phyloP scores from a whole-genome alignment of 441 rosid species.

The Capsella rubella region DNA sequence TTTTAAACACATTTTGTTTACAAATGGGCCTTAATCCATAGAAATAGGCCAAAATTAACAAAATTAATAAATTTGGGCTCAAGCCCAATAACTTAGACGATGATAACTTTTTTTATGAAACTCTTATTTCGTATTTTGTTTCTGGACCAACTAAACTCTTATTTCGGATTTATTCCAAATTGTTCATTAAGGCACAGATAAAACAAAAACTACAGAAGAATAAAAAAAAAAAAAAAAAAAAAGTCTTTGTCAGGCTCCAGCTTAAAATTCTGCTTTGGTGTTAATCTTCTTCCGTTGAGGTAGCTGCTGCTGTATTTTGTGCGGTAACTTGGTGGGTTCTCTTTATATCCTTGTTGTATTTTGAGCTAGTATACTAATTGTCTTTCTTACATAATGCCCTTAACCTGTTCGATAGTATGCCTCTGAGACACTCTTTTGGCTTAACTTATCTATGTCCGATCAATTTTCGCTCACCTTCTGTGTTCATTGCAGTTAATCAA shows the following conservation, averaged over 20 bases:
- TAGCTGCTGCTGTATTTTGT: not conserved
- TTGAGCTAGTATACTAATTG: not conserved
- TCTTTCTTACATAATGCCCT: constrained; percentile 4
- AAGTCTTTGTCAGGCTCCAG: not conserved
- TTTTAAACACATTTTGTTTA: too few relatives aligned
- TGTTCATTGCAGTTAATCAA: constrained; percentile 2
- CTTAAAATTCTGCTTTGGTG: not conserved
- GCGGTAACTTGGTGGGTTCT: not conserved
- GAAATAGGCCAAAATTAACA: too few relatives aligned
- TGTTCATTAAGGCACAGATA: constrained; percentile 19
- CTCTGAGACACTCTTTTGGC: constrained; percentile 5
- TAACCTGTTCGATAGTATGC: constrained; percentile 41
- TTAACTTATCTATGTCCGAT: not conserved
- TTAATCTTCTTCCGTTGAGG: constrained; percentile 8
- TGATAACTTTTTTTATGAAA: too few relatives aligned
- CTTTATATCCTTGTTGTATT: not conserved
- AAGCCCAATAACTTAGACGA: too few relatives aligned
- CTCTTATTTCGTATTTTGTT: too few relatives aligned
- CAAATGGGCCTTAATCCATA: too few relatives aligned
- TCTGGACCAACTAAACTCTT: too few relatives aligned
- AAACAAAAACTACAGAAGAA: not conserved
- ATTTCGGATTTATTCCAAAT: not conserved
- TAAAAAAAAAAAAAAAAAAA: not conserved
- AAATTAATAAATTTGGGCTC: too few relatives aligned
- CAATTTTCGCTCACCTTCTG: not conserved